phyloP scores from a whole-genome alignment of 2,329 filamentous ascomycete species.

The Apiospora sp. region DNA sequence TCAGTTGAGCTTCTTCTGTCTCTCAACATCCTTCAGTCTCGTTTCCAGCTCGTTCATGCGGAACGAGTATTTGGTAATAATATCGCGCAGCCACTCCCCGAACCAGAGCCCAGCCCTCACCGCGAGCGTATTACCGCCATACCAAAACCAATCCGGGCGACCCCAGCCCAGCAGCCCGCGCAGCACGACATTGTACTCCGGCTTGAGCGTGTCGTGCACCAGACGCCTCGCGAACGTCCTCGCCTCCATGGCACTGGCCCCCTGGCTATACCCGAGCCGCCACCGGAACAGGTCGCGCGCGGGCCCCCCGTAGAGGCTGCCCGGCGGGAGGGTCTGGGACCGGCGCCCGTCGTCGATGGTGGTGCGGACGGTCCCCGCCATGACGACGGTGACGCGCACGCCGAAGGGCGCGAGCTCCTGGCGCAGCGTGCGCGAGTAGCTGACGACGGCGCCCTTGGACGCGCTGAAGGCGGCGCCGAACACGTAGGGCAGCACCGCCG shows the following conservation, averaged over 20 bases:
- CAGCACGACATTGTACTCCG: constrained; percentile 39
- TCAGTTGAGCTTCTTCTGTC: constrained; percentile 25
- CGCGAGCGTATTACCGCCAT: constrained; percentile 38
- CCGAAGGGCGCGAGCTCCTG: constrained; percentile 58
- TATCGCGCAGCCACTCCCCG: constrained; percentile 45
- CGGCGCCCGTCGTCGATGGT: constrained; percentile 48
- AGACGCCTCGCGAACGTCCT: constrained; percentile 49
- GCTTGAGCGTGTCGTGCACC: constrained; percentile 47
- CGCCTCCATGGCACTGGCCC: constrained; percentile 46
- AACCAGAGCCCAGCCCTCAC: constrained; percentile 37
- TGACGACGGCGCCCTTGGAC: constrained; percentile 58
- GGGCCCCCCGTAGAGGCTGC: constrained; percentile 52
- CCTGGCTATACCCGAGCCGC: constrained; percentile 54
- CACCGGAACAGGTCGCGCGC: constrained; percentile 52
- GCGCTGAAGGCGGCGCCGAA: constrained; percentile 59
- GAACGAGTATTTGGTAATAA: constrained; percentile 39
- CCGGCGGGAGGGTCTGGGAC: constrained; percentile 48
- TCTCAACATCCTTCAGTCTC: constrained; percentile 31
- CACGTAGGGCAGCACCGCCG: constrained; percentile 55
- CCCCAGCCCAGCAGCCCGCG: constrained; percentile 40
- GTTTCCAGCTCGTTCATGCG: constrained; percentile 36
- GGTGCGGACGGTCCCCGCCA: constrained; percentile 58
- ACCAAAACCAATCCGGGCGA: constrained; percentile 47
- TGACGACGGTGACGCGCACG: constrained; percentile 61
- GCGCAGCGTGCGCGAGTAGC: constrained; percentile 58